Evolutionary conservation across 257 asterid species (phyloP), one percentile per base, ranked within the genome.

Genomic region (Henckelia pumila): DNA sequence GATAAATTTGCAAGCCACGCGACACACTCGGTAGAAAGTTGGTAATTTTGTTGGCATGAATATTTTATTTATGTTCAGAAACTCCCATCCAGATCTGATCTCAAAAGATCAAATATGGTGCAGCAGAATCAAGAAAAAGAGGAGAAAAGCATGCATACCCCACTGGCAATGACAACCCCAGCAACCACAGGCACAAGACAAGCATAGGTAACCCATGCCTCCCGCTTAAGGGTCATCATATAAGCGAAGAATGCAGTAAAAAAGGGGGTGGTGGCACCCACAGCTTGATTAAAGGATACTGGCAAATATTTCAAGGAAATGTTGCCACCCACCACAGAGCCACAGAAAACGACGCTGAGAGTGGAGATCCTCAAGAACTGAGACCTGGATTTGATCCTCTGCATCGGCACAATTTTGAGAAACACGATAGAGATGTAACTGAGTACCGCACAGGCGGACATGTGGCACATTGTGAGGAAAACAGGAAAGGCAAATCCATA

Each of bases 391-490:
- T 88, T 88, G 78, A 93, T 82, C 83, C 84, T 80, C 86, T 93
- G 99, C 7, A 79, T 70, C 17, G 97, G 96, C 23, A 86, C 96
- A 5, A 93, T 37, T 56, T 88, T 88, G 57, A 93, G 78, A 81
- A 88, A 85, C 50, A 82, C 67, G 61, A 93, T 83, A 35, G 99
- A 90, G 72, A 90, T 17, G 82, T 90, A 85, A 82, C 99, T 93
- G 80, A 90, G 88, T 59, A 85, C 63, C 33, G 99, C 91, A 75
- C 97, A 93, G 70, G 99, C 97, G 1, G 95, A 73, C 99, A 93
- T 93, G 85, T 93, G 99, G 79, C 97, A 90, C 96, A 93, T 93
- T 67, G 99, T 93, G 70, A 93, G 95, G 82, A 93, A 93, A 22
- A 90, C 78, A 2, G 99, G 99, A 75, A 75, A 90, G 3, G 84